Evolutionary conservation across 2,329 filamentous ascomycete genomes (phyloP), one percentile per base, ranked within the genome.

Genomic region (Blastomyces gilchristii): DNA sequence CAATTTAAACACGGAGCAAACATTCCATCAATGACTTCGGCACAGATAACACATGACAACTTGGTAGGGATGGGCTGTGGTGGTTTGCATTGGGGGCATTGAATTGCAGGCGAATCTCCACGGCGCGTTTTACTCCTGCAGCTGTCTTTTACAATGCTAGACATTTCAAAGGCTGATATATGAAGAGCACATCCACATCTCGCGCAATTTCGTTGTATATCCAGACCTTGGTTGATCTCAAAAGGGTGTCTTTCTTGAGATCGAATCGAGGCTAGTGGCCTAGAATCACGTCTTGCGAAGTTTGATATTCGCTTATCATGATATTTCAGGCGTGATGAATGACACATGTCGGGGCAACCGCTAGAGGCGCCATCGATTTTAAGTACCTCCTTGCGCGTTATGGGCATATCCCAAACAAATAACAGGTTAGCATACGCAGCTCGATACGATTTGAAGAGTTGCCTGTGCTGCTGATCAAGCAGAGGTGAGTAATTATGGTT

Each of bases 351-450:
- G n/a, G 62, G 59, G 45, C 73, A 74, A 63, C 76, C 75, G 1
- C 73, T 72, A 11, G 74, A 71, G 5, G 78, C 68, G 0, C 77
- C 77, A 59, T 82, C 80, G 63, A 83, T 82, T 67, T 85, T 85
- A 34, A 85, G 75, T 1, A 87, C 75, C 70, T 87, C 84, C 16
- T 81, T 80, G 59, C 80, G 78, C 66, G 82, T 76, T 28, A 82
- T 77, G 14, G 79, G 74, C 12, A 87, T 67, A 14, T 79, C 79
- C 85, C 84, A 87, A 9, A 81, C 79, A n/a, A 80, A 80, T 4
- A 87, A 76, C 62, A 85, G 75, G 58, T 84, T 75, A 3, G 85
- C 83, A 71, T 87, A 87, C 54, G 80, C 76, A 60, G 77, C 73
- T 52, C 83, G 79, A 74, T 85, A 87, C 1, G 79, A 75, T 7